A percentile compares a stretch with the other conserved stretches of the same genome.
Evolutionary conservation across 176 grass and related monocot genomes (phyloP).

Genomic region (Eleusine indica): DNA sequence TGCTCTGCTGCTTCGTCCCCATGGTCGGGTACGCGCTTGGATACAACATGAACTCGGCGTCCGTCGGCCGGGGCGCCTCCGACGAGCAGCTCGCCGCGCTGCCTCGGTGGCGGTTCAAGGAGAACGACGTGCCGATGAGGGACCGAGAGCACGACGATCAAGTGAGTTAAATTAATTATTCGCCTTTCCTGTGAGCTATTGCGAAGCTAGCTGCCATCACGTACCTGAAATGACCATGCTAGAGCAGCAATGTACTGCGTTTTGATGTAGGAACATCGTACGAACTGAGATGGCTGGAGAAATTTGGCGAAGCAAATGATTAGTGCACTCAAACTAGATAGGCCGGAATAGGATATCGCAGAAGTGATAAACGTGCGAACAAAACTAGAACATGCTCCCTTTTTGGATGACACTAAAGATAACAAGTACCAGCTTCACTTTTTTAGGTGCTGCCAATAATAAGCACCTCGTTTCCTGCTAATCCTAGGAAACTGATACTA

Average conservation of each 20-base stretch:
- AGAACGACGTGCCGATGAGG: slow-evolving; percentile 30
- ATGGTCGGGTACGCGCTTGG: slow-evolving; percentile 68
- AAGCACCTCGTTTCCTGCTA: neutral
- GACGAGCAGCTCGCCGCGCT: slow-evolving; percentile 85
- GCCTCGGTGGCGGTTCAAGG: slow-evolving; percentile 79
- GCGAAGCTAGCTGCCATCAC: neutral
- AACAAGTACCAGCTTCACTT: slow-evolving; percentile 34
- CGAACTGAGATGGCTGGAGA: neutral
- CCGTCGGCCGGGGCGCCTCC: slow-evolving; percentile 69
- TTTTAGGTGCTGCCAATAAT: slow-evolving; percentile 19
- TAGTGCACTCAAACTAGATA: slow-evolving; percentile 22
- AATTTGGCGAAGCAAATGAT: slow-evolving; percentile 35
- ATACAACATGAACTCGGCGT: slow-evolving; percentile 93
- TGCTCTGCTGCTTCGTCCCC: slow-evolving; percentile 95
- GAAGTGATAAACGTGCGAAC: slow-evolving; percentile 39
- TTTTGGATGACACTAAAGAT: slow-evolving; percentile 41
- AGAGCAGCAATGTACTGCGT: neutral
- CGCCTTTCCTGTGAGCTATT: neutral
- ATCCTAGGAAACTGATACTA: neutral
- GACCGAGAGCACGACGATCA: slow-evolving; percentile 47
- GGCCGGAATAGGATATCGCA: slow-evolving; percentile 5
- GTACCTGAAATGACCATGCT: neutral
- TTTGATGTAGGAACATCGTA: neutral
- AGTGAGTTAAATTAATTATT: slow-evolving; percentile 39
- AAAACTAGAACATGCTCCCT: slow-evolving; percentile 14